Base-by-base conservation (phyloP, 2,329 filamentous ascomycete genomes). In the Stylonectria norvegica region DNA sequence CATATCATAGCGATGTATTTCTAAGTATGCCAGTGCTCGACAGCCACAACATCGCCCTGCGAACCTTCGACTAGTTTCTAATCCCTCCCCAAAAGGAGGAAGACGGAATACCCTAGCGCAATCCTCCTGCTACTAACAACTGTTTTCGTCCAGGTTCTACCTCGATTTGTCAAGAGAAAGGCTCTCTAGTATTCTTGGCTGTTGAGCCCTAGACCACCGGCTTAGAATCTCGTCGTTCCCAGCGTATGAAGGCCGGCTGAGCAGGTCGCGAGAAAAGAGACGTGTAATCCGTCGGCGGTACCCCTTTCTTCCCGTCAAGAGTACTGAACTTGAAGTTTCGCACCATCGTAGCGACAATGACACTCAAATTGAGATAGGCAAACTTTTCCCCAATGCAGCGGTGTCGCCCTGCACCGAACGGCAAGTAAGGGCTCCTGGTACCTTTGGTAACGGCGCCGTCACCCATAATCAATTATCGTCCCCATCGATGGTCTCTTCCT, bases 321-420 rank as follows among this genome's bases (percentile, higher is more conserved):
- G 81, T 83, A 34, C 59, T 65, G 31, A 86, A 69, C 57, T 73
- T 78, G 56, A 86, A 75, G 34, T 79, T 67, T 9, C 81, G 67
- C 8, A 86, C 73, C 44, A 86, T 61, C 0, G 73, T 79, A 1
- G 75, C 73, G 17, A 86, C 63, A 45, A 88, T 86, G 7, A 79
- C 78, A 12, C 74, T 72, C 29, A 88, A 59, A 56, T 88, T 84
- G 31, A 85, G 63, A 53, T 87, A 86, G 1, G 84, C 83, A 60
- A 87, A 88, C 58, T 86, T 83, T 66, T 88, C 85, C 14, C 85
- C 85, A 43, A 89, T 86, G 53, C 85, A 88, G 15, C 85, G 70
- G 60, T 89, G 84, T 31, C 85, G 70, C 0, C 84, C 85, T 0
- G 82, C 85, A 3, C 85, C 85, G 53, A 88, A 88, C 0, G 85